A percentile compares a stretch with the other conserved stretches of the same genome.
Conservation (phyloP, 2,329 filamentous ascomycete species). For the Fusarium brevicatenulatum region DNA sequence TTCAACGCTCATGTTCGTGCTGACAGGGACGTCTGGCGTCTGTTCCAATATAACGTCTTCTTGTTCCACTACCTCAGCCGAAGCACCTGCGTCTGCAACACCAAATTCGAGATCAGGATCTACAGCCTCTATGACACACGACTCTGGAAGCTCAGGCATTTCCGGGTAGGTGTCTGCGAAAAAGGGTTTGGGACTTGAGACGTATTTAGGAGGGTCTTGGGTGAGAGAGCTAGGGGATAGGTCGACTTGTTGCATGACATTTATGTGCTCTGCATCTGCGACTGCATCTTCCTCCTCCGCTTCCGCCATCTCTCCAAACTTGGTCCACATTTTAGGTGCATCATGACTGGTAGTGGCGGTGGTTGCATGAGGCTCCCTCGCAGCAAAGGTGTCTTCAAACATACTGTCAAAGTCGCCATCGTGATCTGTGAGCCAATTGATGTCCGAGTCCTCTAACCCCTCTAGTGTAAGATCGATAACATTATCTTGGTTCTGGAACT, state of each 20-base stretch:
- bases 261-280: constrained; percentile 1
- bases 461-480: constrained; percentile 7
- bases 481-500: constrained; percentile 6
- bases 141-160: constrained; percentile 2
- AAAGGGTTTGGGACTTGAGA: neutral
- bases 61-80: constrained; percentile 2
- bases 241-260: constrained; percentile 3
- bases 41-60: neutral
- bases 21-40: neutral
- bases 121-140: neutral
- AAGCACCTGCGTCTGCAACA: neutral
- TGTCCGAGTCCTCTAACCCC: neutral
- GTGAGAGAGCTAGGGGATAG: constrained; percentile 14
- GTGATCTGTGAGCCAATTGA: constrained; percentile 4
- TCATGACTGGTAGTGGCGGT: neutral
- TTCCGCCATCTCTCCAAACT: constrained; percentile 24
- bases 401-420: constrained; percentile 10
- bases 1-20: constrained; percentile 37
- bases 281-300: constrained; percentile 11
- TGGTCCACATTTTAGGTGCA: constrained; percentile 28
- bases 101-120: neutral
- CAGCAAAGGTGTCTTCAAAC: constrained; percentile 14
- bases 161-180: constrained; percentile 12
- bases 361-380: neutral
- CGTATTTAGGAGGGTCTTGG: neutral